A percentile compares a stretch with the other conserved stretches of the same genome.
Evolutionary conservation across 2,329 filamentous ascomycete species (phyloP).

Genomic region (Tolypocladium ovalisporum): DNA sequence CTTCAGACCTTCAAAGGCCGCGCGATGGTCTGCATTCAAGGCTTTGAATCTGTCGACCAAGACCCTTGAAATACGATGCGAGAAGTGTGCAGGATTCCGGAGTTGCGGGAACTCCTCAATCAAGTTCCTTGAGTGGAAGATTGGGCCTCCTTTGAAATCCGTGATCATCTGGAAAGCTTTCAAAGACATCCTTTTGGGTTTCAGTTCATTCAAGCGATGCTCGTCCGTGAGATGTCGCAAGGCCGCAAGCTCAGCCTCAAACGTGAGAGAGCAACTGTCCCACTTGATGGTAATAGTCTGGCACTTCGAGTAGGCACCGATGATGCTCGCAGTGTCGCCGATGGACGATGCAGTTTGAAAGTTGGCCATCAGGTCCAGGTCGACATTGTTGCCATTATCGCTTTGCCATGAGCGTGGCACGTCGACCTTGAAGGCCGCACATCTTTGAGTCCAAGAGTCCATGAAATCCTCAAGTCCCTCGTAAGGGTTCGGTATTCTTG

Average conservation of each 20-base stretch:
- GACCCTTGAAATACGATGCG: constrained; percentile 10
- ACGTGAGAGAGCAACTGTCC: constrained; percentile 16
- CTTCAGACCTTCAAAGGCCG: constrained; percentile 21
- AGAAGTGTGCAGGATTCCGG: constrained; percentile 11
- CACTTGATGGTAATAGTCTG: constrained; percentile 16
- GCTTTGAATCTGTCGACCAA: constrained; percentile 17
- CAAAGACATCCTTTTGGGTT: constrained; percentile 10
- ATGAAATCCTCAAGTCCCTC: constrained; percentile 7
- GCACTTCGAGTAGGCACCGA: constrained; percentile 4
- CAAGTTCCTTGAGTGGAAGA: constrained; percentile 12
- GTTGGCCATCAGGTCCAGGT: constrained; percentile 48
- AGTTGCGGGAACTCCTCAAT: constrained; percentile 21
- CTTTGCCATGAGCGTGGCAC: constrained; percentile 18
- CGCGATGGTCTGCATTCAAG: constrained; percentile 26
- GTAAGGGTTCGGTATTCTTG: constrained; percentile 19
- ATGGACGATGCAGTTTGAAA: constrained; percentile 46
- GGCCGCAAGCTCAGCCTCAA: constrained; percentile 21
- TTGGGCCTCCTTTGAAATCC: constrained; percentile 12
- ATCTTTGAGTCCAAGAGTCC: constrained; percentile 6
- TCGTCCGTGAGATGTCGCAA: constrained; percentile 12
- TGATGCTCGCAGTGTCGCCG: constrained; percentile 7
- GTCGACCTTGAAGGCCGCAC: constrained; percentile 22
- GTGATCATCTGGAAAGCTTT: constrained; percentile 21
- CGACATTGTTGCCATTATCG: constrained; percentile 10
- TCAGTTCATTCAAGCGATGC: constrained; percentile 7